Conservation (phyloP, 2,329 filamentous ascomycete genomes). For the Setomelanomma holmii region DNA sequence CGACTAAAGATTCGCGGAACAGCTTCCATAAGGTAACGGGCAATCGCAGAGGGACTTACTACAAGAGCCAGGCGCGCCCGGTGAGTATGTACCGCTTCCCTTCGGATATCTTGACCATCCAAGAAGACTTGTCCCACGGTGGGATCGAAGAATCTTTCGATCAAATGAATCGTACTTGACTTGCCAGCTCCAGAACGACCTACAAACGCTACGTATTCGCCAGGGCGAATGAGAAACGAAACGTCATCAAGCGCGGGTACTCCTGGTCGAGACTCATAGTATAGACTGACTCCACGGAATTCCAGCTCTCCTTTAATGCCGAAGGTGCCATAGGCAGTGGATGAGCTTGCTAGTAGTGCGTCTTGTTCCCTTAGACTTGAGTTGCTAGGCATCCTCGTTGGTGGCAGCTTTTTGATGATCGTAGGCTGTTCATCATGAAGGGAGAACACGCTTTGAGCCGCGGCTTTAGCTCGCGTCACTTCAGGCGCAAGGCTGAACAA, state of each 20-base stretch:
- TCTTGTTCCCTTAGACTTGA: conserved; percentile 3
- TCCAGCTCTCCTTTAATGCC: conserved; percentile 39
- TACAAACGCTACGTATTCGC: conserved; percentile 51
- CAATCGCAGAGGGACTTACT: conserved; percentile 18
- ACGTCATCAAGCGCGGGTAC: conserved; percentile 47
- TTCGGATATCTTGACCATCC: conserved; percentile 52
- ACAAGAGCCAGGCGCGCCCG: conserved; percentile 53
- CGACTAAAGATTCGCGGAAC: too few species aligned
- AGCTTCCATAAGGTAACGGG: too few species aligned
- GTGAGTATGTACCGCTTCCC: conserved; percentile 45
- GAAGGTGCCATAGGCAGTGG: conserved; percentile 26
- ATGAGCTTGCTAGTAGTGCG: conserved; percentile 19
- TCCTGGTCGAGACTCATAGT: conserved; percentile 40
- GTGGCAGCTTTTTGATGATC: conserved; percentile 38
- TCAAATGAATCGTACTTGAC: conserved; percentile 54
- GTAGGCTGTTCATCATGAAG: conserved; percentile 50
- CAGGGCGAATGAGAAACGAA: conserved; percentile 47
- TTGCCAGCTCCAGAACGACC: conserved; percentile 57
- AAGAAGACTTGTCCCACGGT: conserved; percentile 49
- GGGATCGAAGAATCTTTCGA: conserved; percentile 56
- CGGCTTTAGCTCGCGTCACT: conserved; percentile 53
- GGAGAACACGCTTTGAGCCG: conserved; percentile 53
- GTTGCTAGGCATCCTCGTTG: background rate
- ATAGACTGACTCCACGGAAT: conserved; percentile 42
- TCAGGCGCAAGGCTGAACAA: conserved; percentile 57